Conservation (phyloP, 139 green algal species). For the Chlorella sp. region DNA sequence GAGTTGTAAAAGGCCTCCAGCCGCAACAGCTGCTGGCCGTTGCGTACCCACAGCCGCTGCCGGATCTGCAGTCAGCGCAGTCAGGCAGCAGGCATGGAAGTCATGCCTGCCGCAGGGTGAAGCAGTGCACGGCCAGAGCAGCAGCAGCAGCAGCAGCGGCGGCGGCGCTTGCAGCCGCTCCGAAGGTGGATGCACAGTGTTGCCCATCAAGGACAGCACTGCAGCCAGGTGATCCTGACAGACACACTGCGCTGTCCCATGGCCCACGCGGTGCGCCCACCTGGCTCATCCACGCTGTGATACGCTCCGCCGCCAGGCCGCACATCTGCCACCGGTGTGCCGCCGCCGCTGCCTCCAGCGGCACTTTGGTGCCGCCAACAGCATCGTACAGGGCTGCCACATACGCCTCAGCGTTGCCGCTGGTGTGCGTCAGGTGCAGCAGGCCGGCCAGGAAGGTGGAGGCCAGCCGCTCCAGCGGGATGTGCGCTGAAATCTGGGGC, state of each 20-base stretch:
- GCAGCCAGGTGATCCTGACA: background rate
- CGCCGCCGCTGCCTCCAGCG: background rate
- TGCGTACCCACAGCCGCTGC: conserved; percentile 48
- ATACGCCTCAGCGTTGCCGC: background rate
- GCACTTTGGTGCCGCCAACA: background rate
- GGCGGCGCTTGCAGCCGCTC: background rate
- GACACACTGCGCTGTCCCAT: background rate
- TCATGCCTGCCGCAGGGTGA: background rate
- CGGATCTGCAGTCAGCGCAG: conserved; percentile 25
- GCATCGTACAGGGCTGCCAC: background rate
- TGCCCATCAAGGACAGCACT: background rate
- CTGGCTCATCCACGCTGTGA: conserved; percentile 35
- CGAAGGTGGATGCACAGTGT: too few relatives aligned
- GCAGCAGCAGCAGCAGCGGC: background rate
- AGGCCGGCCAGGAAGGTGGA: conserved; percentile 27
- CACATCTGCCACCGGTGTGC: background rate
- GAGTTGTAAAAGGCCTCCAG: conserved; percentile 39
- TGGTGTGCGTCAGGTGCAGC: conserved; percentile 9
- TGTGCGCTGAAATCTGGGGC: conserved; percentile 34
- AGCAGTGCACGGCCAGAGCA: background rate
- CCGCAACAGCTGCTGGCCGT: conserved; percentile 44
- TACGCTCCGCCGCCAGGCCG: conserved; percentile 11
- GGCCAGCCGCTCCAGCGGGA: conserved; percentile 43
- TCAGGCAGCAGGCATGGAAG: background rate
- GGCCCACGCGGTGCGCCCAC: background rate